Evolutionary conservation across 2,329 filamentous ascomycete genomes (phyloP), one percentile per base, ranked within the genome.

Genomic region (Parastagonospora avenae): DNA sequence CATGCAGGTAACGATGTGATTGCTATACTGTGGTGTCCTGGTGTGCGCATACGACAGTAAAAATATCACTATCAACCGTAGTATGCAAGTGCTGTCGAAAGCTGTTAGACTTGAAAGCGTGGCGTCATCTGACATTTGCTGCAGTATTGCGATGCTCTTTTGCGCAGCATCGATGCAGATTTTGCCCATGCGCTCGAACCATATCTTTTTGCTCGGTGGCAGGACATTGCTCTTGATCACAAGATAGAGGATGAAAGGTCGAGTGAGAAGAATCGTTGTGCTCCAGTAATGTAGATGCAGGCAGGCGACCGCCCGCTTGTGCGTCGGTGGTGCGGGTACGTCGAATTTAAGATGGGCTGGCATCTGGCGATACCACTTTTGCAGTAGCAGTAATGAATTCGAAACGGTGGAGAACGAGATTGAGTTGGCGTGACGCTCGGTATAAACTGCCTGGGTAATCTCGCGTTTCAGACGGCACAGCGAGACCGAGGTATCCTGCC

Each of bases 251-350:
- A 74, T 53, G 42, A 74, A 74, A 0, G 71, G 70, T 5, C 71
- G 60, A 7, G 64, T 68, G 7, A 73, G 55, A 2, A 74, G 63
- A 7, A 73, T 70, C 2, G 57, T 71, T 5, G 68, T 62, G 38
- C 65, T 59, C 70, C 71, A 73, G 45, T 74, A 72, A 2, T 71
- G 64, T 3, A 72, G 55, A 45, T 74, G 71, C 2, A 74, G 60
- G 12, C 68, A 52, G 8, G 61, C 66, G 15, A 74, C 64, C 19
- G 71, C 67, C 8, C 71, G 71, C 48, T 61, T 70, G 44, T 73
- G 64, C 1, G 69, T 70, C 32, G 68, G 67, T 3, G 69, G 67
- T 1, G 59, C 48, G 7, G 68, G 67, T n/a, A 58, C 44, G 10
- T 71, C 64, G 36, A 63, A 60, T 35, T 66, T 68, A 5, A 74